Evolutionary conservation across 1,284 basidiomycete species (phyloP).

Genomic region (Volvariella surrecta): DNA sequence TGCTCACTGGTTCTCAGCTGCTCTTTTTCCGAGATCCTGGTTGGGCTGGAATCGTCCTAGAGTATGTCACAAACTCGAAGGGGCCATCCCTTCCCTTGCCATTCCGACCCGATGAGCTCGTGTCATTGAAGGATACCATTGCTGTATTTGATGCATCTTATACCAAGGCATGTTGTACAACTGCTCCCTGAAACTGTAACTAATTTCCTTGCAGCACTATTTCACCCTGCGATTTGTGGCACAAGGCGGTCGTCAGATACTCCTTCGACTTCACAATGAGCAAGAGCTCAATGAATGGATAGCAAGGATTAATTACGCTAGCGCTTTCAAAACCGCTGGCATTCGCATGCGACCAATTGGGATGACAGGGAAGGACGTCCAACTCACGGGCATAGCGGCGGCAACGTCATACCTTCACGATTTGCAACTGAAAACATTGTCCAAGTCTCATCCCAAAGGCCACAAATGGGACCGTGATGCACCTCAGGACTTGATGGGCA

Average conservation of each 20-base stretch:
- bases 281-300: constrained; percentile 90
- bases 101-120: constrained; percentile 83
- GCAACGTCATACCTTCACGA: constrained; percentile 75
- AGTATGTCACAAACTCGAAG: background rate
- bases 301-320: constrained; percentile 89
- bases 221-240: constrained; percentile 78
- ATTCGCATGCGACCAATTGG: constrained; percentile 73
- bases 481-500: constrained; percentile 29
- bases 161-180: constrained; percentile 44
- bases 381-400: constrained; percentile 75
- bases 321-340: constrained; percentile 83
- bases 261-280: constrained; percentile 71
- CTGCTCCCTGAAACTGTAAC: constrained; percentile 3
- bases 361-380: constrained; percentile 63
- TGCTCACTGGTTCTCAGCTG: constrained; percentile 87
- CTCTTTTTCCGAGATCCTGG: constrained; percentile 85
- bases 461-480: constrained; percentile 38
- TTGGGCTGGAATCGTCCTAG: constrained; percentile 40
- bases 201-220: constrained; percentile 37
- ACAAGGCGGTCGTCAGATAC: constrained; percentile 70
- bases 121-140: constrained; percentile 72
- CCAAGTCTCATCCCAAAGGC: constrained; percentile 21
- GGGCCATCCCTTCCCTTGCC: constrained; percentile 39
- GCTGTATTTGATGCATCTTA: constrained; percentile 78
- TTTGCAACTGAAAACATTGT: constrained; percentile 30